These are phyloP conservation scores for Bryopsis sp. DNA, from an alignment of 139 green algal genomes.

Conservation along the genomic window DNA sequence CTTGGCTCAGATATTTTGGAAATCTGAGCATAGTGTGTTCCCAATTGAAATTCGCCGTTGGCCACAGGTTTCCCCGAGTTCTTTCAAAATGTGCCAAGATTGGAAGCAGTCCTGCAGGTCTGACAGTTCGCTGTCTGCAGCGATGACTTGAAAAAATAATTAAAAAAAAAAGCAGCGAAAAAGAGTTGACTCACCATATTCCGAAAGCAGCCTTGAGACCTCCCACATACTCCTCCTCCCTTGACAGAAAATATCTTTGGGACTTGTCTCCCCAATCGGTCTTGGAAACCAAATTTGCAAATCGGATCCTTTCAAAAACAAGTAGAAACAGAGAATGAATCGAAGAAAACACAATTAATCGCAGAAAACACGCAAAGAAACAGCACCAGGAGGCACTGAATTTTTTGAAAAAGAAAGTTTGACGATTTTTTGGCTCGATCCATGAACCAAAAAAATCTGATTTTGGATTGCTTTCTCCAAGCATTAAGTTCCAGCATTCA, in stretches of 20 bases:
- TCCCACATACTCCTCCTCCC: conserved; percentile 73
- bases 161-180: too few species aligned
- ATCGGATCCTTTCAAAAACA: conserved; percentile 33
- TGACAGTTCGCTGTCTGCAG: too few species aligned
- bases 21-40: too few species aligned
- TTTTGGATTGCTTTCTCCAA: too few species aligned
- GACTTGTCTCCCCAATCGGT: conserved; percentile 69
- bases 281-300: conserved; percentile 45
- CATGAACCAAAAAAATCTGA: too few species aligned
- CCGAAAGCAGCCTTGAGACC: conserved; percentile 56
- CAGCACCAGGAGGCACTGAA: neutral
- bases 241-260: conserved; percentile 60
- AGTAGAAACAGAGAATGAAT: neutral
- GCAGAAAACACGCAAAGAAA: neutral
- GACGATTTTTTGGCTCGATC: neutral
- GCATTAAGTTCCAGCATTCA: neutral
- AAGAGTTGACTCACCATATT: conserved; percentile 53
- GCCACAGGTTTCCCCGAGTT: too few species aligned
- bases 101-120: too few species aligned
- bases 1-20: too few species aligned
- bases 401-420: neutral
- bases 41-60: too few species aligned
- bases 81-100: too few species aligned
- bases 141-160: too few species aligned
- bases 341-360: neutral